phyloP scores from a whole-genome alignment of 192 early-diverging fungal genomes.

The Pecoramyces ruminantium region DNA sequence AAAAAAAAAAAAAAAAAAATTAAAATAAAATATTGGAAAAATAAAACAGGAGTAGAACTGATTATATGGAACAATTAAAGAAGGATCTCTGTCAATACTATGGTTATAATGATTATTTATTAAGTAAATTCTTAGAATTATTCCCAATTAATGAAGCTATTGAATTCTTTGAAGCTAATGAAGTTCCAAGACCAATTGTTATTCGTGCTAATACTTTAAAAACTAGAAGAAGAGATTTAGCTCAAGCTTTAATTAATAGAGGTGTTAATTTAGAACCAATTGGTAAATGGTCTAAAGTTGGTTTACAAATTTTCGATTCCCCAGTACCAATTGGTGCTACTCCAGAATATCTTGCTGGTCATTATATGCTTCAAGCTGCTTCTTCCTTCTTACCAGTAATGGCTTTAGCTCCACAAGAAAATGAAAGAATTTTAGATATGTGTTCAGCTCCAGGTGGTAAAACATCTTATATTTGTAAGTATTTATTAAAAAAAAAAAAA shows the following conservation, averaged over 20 bases:
- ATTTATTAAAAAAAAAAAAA: too few relatives aligned
- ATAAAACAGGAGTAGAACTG: conserved; percentile 39
- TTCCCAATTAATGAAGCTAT: conserved; percentile 31
- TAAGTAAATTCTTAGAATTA: conserved; percentile 61
- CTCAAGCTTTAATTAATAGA: conserved; percentile 83
- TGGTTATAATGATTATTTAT: conserved; percentile 82
- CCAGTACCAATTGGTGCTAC: conserved; percentile 88
- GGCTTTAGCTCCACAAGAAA: conserved; percentile 83
- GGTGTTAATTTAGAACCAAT: conserved; percentile 96
- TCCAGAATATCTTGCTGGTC: conserved; percentile 95
- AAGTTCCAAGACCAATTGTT: conserved; percentile 83
- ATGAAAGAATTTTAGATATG: conserved; percentile 93
- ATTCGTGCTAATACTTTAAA: conserved; percentile 94
- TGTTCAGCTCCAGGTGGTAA: conserved; percentile 96
- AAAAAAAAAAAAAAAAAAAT: too few relatives aligned
- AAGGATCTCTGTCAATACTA: conserved; percentile 88
- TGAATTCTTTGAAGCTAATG: conserved; percentile 99
- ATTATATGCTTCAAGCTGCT: conserved; percentile 97
- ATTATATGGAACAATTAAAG: conserved; percentile 72
- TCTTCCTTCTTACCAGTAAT: conserved; percentile 96
- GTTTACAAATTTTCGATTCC: conserved; percentile 88
- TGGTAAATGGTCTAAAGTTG: conserved; percentile 97
- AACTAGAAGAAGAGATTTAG: conserved; percentile 82
- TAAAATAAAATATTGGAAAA: too few relatives aligned
- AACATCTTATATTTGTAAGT: conserved; percentile 67